Evolutionary conservation across 176 grass and related monocot genomes (phyloP).

Genomic region (Poa annua): DNA sequence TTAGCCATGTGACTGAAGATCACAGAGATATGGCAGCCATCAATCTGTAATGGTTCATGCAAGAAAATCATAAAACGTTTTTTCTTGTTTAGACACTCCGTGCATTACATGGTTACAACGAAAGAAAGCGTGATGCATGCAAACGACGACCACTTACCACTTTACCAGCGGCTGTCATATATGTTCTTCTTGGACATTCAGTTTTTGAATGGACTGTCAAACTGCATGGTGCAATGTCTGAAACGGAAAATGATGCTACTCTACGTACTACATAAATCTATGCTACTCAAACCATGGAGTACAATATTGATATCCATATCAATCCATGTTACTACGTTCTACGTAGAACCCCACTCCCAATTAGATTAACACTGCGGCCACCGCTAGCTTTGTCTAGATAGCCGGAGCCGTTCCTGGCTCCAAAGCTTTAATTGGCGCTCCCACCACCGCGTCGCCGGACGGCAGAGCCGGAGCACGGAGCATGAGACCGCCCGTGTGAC

Average conservation of each 20-base stretch:
- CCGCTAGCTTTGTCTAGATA: neutral
- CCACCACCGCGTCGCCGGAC: slow-evolving; percentile 18
- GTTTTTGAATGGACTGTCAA: neutral
- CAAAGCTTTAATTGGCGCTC: neutral
- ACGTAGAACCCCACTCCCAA: neutral
- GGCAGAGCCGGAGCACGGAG: neutral
- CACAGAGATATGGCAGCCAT: no score
- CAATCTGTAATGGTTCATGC: no score
- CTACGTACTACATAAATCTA: neutral
- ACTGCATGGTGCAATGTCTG: neutral
- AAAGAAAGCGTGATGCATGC: no score
- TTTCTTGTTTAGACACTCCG: no score
- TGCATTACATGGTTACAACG: no score
- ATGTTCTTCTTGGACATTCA: no score
- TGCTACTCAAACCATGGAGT: no score
- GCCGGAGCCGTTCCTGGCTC: neutral
- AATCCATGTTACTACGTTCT: neutral
- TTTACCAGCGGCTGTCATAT: no score
- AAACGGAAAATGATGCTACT: neutral
- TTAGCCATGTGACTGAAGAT: no score
- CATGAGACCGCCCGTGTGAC: slow-evolving; percentile 29
- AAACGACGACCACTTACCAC: no score
- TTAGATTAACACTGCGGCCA: neutral
- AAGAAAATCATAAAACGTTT: no score
- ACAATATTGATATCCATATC: no score